Evolutionary conservation across 169 alveolate species (phyloP).

Genomic region (Babesia bigemina): DNA sequence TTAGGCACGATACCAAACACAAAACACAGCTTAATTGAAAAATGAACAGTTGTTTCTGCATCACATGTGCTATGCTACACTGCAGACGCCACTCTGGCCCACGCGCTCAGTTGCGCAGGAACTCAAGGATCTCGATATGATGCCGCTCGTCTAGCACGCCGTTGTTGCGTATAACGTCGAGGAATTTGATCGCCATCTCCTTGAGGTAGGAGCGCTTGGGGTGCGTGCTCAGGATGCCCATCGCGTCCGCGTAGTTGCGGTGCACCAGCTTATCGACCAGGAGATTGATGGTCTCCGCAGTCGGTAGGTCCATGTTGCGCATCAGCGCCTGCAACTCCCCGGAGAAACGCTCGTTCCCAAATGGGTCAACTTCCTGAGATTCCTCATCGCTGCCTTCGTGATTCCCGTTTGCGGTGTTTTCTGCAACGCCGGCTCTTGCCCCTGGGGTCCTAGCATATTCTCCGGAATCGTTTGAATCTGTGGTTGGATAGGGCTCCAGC

Average conservation of each 20-base stretch:
- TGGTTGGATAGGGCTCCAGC: conserved; percentile 10
- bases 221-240: conserved; percentile 24
- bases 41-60: background rate
- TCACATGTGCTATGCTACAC: background rate
- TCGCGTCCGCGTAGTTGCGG: conserved; percentile 28
- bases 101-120: conserved; percentile 14
- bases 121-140: conserved; percentile 25
- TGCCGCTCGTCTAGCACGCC: conserved; percentile 25
- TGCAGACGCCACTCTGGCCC: no score
- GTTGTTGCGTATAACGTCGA: conserved; percentile 21
- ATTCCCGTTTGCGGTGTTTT: background rate
- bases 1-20: background rate
- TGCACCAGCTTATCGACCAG: conserved; percentile 29
- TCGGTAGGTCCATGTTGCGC: conserved; percentile 10
- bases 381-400: no score
- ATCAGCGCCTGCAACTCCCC: conserved; percentile 8
- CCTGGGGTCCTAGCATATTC: background rate
- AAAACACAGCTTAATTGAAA: background rate
- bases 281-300: conserved; percentile 23
- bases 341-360: background rate
- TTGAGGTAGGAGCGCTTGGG: conserved; percentile 33
- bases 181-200: conserved; percentile 26
- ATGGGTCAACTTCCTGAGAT: background rate
- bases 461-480: background rate
- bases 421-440: background rate